Percentiles rank a stretch among this genome's conserved stretches.
Evolutionary conservation across 2,329 filamentous ascomycete species (phyloP).

Genomic region (Chaetomiaceae sp.): DNA sequence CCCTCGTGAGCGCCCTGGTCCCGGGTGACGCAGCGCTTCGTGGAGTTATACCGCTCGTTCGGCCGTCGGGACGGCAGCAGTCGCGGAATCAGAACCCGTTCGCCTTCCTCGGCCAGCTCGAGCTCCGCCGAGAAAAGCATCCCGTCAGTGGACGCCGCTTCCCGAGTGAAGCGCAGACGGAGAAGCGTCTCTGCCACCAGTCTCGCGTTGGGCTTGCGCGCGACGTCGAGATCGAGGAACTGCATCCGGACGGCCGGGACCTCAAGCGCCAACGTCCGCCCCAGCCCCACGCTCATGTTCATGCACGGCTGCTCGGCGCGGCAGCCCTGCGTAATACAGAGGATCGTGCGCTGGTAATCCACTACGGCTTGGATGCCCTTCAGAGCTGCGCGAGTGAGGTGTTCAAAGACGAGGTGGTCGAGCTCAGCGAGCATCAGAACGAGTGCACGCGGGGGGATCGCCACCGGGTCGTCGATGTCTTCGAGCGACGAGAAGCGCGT

Average conservation of each 20-base stretch:
- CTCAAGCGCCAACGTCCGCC: neutral
- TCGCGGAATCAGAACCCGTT: too few relatives aligned
- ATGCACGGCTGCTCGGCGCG: neutral
- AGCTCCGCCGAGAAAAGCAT: neutral
- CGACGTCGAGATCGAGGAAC: neutral
- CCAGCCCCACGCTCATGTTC: slow-evolving; percentile 1
- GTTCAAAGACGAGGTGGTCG: slow-evolving; percentile 4
- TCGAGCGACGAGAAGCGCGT: too few relatives aligned
- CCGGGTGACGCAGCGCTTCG: too few relatives aligned
- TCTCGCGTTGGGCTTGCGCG: neutral
- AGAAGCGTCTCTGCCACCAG: neutral
- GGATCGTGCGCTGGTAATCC: neutral
- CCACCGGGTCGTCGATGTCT: too few relatives aligned
- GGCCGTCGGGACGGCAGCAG: too few relatives aligned
- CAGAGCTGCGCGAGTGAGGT: neutral
- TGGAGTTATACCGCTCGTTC: too few relatives aligned
- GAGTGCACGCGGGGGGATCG: neutral
- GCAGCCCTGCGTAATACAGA: neutral
- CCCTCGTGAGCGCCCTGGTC: too few relatives aligned
- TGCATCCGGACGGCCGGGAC: slow-evolving; percentile 1
- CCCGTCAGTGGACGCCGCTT: neutral
- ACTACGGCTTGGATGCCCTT: neutral
- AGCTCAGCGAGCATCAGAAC: slow-evolving; percentile 5
- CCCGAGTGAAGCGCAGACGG: neutral
- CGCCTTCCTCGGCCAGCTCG: too few relatives aligned